Base-by-base conservation (phyloP, 2,329 filamentous ascomycete genomes). In the Diaporthe australafricana region DNA sequence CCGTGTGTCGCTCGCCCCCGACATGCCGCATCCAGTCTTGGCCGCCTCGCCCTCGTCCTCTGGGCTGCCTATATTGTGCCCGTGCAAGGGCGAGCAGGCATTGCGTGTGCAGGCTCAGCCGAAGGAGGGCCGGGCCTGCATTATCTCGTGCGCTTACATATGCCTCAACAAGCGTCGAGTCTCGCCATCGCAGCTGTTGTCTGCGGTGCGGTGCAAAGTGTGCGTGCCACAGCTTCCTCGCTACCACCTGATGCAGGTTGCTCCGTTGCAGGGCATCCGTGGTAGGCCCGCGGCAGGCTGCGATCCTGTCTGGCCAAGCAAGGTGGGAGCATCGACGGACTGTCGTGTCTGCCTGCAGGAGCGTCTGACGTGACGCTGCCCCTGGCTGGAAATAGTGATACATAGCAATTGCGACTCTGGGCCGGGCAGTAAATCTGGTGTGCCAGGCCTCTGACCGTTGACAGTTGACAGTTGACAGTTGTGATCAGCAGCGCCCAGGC, bases 401-500 rank as follows among this genome's bases (percentile, higher is more conserved):
- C 60, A 63, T 25, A 42, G 42, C 25, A 22, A 50, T 53, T 5
- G 48, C 47, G 27, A 40, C 35, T 25, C 25, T n/a, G 35, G 40
- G 40, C 30, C 40, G 60, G 66, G 63, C 48, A 57, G 25, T 25
- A 45, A 45, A 47, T 55, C 22, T 69, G 53, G 53, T 50, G n/a
- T n/a, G 48, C 20, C n/a, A 7, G 11, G 63, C 50, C 3, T 30
- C 20, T 47, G 50, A 38, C 40, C 35, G 65, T 56, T 25, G 50
- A 7, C 27, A 5, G 47, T 22, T 45, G 48, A 27, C 20, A 5
- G 35, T 35, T 53, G 63, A 7, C 48, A 4, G 65, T 35, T 68
- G 65, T 47, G 50, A 55, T 68, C 65, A 47, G 48, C 27, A 67
- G n/a, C 7, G 22, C 38, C 50, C 66, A 68, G 57, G 47, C 16